Percentiles rank a stretch among this genome's conserved stretches.
These are phyloP conservation scores for Neurospora sp. DNA, from an alignment of 495 filamentous ascomycete genomes.

Conservation along the genomic window DNA sequence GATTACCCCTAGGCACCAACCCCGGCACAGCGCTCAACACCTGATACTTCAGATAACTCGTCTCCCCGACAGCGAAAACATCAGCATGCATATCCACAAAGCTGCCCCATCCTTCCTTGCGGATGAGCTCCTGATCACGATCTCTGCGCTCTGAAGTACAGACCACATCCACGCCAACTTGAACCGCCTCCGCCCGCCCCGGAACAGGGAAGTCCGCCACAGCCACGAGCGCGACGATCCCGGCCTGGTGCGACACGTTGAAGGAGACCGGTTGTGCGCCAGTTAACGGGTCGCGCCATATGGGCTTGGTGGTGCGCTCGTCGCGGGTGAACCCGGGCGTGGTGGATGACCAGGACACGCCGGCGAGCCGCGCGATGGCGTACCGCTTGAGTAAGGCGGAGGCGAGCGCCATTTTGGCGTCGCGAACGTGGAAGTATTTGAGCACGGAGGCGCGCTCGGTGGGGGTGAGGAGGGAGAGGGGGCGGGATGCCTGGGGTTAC, in stretches of 20 bases:
- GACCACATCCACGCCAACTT: slow-evolving; percentile 62
- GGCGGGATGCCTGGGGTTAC: slow-evolving; percentile 37
- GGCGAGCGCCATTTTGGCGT: slow-evolving; percentile 60
- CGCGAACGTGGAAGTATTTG: slow-evolving; percentile 48
- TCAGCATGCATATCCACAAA: slow-evolving; percentile 75
- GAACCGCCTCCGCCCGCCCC: slow-evolving; percentile 4
- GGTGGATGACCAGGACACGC: slow-evolving; percentile 55
- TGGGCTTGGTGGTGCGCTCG: slow-evolving; percentile 51
- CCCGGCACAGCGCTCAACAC: slow-evolving; percentile 17
- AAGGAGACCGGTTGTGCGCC: slow-evolving; percentile 49
- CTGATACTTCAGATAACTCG: slow-evolving; percentile 26
- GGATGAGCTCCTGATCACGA: slow-evolving; percentile 38
- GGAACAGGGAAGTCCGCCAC: slow-evolving; percentile 23
- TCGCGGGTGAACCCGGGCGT: slow-evolving; percentile 41
- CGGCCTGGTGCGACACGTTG: slow-evolving; percentile 84
- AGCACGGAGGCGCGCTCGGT: slow-evolving; percentile 41
- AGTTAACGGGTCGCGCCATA: slow-evolving; percentile 25
- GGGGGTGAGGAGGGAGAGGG: slow-evolving; percentile 45
- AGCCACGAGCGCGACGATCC: slow-evolving; percentile 53
- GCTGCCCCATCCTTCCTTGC: slow-evolving; percentile 43
- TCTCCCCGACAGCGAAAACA: slow-evolving; percentile 50
- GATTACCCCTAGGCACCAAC: background rate
- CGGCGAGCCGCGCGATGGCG: slow-evolving; percentile 51
- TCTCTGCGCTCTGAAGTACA: slow-evolving; percentile 59
- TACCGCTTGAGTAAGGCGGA: slow-evolving; percentile 74